Evolutionary conservation across 1,284 basidiomycete genomes (phyloP).

Genomic region (Leccinum subrobustum): DNA sequence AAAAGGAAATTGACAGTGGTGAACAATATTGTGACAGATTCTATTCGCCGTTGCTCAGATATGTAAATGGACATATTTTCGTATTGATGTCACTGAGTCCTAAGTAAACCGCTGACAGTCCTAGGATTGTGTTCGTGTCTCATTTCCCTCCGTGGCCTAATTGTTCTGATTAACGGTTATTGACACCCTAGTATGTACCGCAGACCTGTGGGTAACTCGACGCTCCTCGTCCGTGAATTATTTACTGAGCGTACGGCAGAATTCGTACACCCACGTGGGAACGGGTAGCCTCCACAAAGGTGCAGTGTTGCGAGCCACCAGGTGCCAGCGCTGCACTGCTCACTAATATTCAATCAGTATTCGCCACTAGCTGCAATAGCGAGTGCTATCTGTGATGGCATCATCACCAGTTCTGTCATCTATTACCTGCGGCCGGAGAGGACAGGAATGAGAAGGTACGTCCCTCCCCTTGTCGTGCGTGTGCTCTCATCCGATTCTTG

Average conservation of each 20-base stretch:
- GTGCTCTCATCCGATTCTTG: neutral
- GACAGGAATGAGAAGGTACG: conserved; percentile 7
- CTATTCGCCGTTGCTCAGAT: conserved; percentile 11
- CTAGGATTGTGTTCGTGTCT: conserved; percentile 19
- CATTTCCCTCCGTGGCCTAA: neutral
- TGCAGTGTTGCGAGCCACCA: neutral
- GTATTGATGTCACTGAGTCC: neutral
- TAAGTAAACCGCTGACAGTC: conserved; percentile 2
- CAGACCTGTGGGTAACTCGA: conserved; percentile 5
- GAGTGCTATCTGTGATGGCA: conserved; percentile 21
- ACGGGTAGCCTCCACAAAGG: conserved; percentile 1
- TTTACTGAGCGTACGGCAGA: conserved; percentile 5
- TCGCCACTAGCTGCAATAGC: conserved; percentile 6
- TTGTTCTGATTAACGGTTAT: neutral
- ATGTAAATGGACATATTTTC: conserved; percentile 6
- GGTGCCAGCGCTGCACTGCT: neutral
- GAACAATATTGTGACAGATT: conserved; percentile 3
- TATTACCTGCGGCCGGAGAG: conserved; percentile 22
- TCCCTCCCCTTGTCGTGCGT: no score
- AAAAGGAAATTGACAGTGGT: neutral
- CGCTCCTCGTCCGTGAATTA: neutral
- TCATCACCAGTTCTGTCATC: conserved; percentile 20
- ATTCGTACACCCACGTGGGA: conserved; percentile 11
- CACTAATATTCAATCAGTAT: conserved; percentile 2
- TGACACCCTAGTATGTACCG: conserved; percentile 4